Evolutionary conservation across 805 yeast species (phyloP).

Genomic region (Pichia paraexigua): DNA sequence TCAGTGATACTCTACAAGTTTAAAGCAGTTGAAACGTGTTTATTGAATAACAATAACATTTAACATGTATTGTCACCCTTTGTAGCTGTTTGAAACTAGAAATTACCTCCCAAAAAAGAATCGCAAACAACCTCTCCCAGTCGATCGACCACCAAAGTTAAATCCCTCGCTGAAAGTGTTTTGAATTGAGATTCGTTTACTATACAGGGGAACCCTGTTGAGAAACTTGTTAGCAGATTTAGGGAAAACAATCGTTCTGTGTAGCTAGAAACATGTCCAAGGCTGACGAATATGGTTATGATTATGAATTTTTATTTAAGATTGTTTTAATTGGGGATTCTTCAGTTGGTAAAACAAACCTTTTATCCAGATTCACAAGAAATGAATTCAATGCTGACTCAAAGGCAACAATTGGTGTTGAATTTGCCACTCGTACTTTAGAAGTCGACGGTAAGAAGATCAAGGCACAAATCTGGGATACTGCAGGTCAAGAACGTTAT

Average conservation of each 20-base stretch:
- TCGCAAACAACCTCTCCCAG: background rate
- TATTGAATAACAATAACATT: no score
- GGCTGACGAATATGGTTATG: conserved; percentile 52
- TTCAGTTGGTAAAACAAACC: conserved; percentile 94
- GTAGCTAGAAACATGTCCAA: conserved; percentile 1
- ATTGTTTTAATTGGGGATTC: conserved; percentile 94
- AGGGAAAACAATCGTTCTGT: background rate
- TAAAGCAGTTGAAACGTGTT: no score
- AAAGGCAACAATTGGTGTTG: conserved; percentile 94
- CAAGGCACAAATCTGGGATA: conserved; percentile 95
- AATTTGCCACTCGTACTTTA: conserved; percentile 93
- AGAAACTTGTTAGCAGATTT: no score
- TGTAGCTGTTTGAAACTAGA: no score
- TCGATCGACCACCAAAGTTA: background rate
- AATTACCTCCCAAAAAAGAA: no score
- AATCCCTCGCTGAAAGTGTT: background rate
- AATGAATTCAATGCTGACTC: conserved; percentile 94
- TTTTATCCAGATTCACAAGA: conserved; percentile 87
- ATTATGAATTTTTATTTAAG: conserved; percentile 88
- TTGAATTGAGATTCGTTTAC: background rate
- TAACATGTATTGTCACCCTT: no score
- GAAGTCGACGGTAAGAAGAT: conserved; percentile 78
- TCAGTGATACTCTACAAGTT: background rate
- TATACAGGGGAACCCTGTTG: background rate
- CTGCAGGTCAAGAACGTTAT: conserved; percentile 98